A percentile compares a stretch with the other conserved stretches of the same genome.
phyloP scores from a whole-genome alignment of 179 eudicot species.

The Beta macrorhiza region DNA sequence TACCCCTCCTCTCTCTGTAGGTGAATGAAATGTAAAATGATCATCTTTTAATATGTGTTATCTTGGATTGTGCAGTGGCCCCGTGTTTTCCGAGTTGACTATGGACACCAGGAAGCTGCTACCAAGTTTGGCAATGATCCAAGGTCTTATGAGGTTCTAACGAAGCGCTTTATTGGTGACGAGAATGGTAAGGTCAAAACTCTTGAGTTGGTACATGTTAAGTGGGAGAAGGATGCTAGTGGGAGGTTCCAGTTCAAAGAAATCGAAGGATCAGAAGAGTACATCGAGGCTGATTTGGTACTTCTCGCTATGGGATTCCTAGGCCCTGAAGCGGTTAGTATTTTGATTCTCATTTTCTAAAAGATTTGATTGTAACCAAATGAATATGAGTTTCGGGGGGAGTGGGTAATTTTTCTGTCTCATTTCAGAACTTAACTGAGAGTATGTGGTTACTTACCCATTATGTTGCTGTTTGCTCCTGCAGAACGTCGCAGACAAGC shows the following conservation, averaged over 20 bases:
- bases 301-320: slow-evolving; percentile 97
- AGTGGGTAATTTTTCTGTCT: not conserved
- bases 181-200: slow-evolving; percentile 82
- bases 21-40: not conserved
- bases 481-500: slow-evolving; percentile 78
- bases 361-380: not conserved
- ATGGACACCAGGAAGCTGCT: slow-evolving; percentile 96
- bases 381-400: not conserved
- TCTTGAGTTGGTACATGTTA: slow-evolving; percentile 73
- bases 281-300: slow-evolving; percentile 79
- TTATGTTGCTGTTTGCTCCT: not conserved
- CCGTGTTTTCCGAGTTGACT: slow-evolving; percentile 89
- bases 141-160: slow-evolving; percentile 79
- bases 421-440: not conserved
- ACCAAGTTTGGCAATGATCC: slow-evolving; percentile 96
- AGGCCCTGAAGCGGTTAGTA: slow-evolving; percentile 94
- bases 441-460: slow-evolving; percentile 10
- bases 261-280: slow-evolving; percentile 80
- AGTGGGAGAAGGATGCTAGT: slow-evolving; percentile 90
- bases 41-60: not conserved
- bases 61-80: slow-evolving; percentile 74
- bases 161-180: slow-evolving; percentile 85
- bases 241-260: slow-evolving; percentile 85
- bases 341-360: not conserved
- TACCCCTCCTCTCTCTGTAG: not conserved